These are phyloP conservation scores for Penicillium verrucosum DNA, from an alignment of 2,329 filamentous ascomycete species.

Conservation along the genomic window DNA sequence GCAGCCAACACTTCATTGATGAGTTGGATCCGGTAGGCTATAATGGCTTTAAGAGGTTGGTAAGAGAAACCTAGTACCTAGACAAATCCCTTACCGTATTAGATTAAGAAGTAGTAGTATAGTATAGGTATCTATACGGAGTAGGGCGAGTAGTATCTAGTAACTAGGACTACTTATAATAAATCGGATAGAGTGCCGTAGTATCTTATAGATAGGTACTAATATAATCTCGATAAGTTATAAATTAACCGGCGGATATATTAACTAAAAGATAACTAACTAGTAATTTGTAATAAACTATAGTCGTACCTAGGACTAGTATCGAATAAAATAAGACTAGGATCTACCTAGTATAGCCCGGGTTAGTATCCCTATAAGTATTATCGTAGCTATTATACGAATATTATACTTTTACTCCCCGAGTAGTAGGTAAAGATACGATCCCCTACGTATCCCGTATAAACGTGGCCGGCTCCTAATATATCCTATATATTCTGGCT, in stretches of 20 bases:
- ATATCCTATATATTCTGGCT: no score
- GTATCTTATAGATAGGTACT: conserved; percentile 12
- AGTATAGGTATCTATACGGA: conserved; percentile 57
- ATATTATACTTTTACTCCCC: no score
- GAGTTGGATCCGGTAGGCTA: conserved; percentile 33
- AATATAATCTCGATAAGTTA: neutral
- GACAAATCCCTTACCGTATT: conserved; percentile 64
- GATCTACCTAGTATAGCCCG: no score
- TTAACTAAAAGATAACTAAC: no score
- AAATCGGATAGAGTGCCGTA: neutral
- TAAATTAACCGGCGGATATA: neutral
- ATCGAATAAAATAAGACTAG: no score
- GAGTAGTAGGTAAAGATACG: no score
- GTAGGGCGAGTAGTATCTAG: conserved; percentile 31
- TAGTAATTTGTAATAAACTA: no score
- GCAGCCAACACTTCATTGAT: conserved; percentile 63
- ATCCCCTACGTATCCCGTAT: no score
- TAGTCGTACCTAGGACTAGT: no score
- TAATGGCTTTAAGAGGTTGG: conserved; percentile 52
- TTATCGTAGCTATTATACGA: no score
- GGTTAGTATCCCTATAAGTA: no score
- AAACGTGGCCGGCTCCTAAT: no score
- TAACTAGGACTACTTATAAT: conserved; percentile 17
- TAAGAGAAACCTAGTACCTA: conserved; percentile 70
- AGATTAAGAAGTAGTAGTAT: conserved; percentile 62